Conservation (phyloP, 306 rosid genomes). For the Gynostemma pentaphyllum region DNA sequence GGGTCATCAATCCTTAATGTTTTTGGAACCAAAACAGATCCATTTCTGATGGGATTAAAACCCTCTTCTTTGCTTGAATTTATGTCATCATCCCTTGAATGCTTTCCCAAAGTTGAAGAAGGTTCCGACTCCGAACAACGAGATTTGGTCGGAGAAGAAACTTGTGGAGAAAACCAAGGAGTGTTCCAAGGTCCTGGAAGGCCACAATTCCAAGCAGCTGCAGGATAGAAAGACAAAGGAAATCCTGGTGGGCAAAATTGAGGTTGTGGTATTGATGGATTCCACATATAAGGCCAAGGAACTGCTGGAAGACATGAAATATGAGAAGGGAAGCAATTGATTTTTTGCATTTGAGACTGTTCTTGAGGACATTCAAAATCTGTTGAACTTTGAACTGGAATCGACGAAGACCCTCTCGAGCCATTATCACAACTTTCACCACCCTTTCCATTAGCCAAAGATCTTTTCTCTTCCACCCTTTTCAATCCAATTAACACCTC, state of each 20-base stretch:
- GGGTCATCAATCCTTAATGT: constrained; percentile 81
- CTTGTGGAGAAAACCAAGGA: constrained; percentile 52
- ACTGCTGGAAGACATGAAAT: constrained; percentile 33
- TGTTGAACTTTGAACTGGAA: constrained; percentile 8
- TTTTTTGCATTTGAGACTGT: constrained; percentile 14
- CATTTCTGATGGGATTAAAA: constrained; percentile 31
- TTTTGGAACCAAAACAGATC: constrained; percentile 62
- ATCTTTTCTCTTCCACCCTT: neutral
- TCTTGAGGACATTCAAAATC: constrained; percentile 25
- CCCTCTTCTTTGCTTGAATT: constrained; percentile 19
- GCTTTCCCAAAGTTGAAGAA: constrained; percentile 54
- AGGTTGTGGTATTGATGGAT: constrained; percentile 41
- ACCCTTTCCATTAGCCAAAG: neutral
- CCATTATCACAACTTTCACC: constrained; percentile 37
- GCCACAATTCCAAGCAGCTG: constrained; percentile 36
- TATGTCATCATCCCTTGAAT: constrained; percentile 35
- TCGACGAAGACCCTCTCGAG: constrained; percentile 17
- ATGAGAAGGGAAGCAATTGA: constrained; percentile 39
- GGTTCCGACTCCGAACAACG: neutral
- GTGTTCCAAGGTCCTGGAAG: constrained; percentile 12
- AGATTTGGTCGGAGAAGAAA: constrained; percentile 22
- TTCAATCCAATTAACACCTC: constrained; percentile 8
- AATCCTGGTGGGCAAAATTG: constrained; percentile 53
- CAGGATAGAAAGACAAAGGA: constrained; percentile 52
- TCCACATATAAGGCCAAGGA: constrained; percentile 82